These are phyloP conservation scores for Sporothrix sp. DNA, from an alignment of 2,329 filamentous ascomycete genomes.

Conservation along the genomic window DNA sequence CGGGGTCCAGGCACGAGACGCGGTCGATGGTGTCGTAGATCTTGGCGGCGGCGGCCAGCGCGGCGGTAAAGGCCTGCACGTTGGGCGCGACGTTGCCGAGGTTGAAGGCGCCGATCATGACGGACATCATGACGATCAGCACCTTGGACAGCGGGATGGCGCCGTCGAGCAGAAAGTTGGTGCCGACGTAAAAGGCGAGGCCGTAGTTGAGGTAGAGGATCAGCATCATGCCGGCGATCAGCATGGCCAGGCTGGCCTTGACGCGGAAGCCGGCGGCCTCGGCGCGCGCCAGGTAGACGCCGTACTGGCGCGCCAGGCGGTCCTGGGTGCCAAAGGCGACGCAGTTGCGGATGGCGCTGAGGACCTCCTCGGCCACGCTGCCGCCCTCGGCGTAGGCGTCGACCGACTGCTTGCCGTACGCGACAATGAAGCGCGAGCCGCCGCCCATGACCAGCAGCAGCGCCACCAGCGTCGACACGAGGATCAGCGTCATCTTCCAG, in stretches of 20 bases:
- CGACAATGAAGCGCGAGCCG: conserved; percentile 66
- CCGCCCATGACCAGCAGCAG: conserved; percentile 68
- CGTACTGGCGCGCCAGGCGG: conserved; percentile 80
- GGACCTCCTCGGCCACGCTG: conserved; percentile 84
- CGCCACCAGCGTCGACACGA: conserved; percentile 70
- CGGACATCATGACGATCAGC: conserved; percentile 76
- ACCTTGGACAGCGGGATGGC: conserved; percentile 60
- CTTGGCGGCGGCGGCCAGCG: conserved; percentile 75
- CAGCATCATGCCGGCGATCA: conserved; percentile 77
- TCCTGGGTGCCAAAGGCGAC: conserved; percentile 90
- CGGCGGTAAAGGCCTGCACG: conserved; percentile 74
- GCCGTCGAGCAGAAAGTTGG: conserved; percentile 58
- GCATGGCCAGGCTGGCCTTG: conserved; percentile 61
- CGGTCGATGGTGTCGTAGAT: conserved; percentile 94
- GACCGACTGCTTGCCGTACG: conserved; percentile 68
- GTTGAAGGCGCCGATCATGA: conserved; percentile 89
- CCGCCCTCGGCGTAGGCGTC: conserved; percentile 75
- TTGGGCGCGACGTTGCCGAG: conserved; percentile 83
- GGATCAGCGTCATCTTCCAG: conserved; percentile 87
- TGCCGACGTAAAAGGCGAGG: conserved; percentile 82
- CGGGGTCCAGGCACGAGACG: conserved; percentile 70
- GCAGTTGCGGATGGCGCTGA: conserved; percentile 87
- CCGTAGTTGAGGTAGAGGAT: conserved; percentile 82
- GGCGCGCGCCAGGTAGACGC: conserved; percentile 60
- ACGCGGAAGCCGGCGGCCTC: conserved; percentile 67